Evolutionary conservation across 2,329 filamentous ascomycete genomes (phyloP).

Genomic region (Graphilbum ipis-grandicollis): DNA sequence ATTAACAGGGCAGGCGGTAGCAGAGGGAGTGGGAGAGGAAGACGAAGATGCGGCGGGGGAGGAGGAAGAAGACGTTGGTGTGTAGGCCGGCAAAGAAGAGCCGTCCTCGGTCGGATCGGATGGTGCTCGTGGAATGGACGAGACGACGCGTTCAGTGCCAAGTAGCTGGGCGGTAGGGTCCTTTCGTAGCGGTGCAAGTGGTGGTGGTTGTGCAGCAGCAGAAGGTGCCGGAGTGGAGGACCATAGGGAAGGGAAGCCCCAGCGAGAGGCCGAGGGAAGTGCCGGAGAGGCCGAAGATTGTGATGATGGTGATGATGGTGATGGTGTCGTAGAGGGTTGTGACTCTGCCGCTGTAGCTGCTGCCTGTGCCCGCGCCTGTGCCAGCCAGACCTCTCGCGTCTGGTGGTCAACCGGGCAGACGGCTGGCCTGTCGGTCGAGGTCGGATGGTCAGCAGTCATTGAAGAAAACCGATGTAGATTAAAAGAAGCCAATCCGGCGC

Average conservation of each 20-base stretch:
- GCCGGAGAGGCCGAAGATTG: no score
- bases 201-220: conserved; percentile 17
- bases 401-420: conserved; percentile 79
- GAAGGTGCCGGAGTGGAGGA: conserved; percentile 21
- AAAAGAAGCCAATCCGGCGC: no score
- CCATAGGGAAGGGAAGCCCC: background rate
- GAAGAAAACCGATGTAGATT: no score
- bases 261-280: background rate
- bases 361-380: conserved; percentile 39
- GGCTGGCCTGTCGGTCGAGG: conserved; percentile 5
- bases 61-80: background rate
- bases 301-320: background rate
- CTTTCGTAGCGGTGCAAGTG: background rate
- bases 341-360: background rate
- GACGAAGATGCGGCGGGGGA: conserved; percentile 18
- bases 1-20: conserved; percentile 33
- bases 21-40: no score
- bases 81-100: conserved; percentile 10
- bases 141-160: conserved; percentile 53
- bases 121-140: conserved; percentile 54
- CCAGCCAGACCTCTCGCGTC: conserved; percentile 73
- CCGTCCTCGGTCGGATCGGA: no score
- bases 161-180: no score
- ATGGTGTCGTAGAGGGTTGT: background rate
- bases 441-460: background rate